Percentiles rank a stretch among this genome's conserved stretches.
phyloP scores from a whole-genome alignment of 2,329 filamentous ascomycete species.

The Ustulina deusta region DNA sequence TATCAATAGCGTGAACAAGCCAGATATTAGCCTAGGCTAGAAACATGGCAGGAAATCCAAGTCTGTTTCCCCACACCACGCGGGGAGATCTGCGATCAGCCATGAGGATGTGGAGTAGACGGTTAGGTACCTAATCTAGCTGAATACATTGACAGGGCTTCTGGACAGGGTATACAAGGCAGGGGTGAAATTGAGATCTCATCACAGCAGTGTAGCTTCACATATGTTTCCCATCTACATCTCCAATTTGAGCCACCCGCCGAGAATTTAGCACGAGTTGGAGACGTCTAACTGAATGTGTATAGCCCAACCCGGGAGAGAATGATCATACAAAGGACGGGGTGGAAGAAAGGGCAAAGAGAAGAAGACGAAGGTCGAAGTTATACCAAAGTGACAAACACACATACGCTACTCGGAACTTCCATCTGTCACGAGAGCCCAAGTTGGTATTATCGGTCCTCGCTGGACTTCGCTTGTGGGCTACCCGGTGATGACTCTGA shows the following conservation, averaged over 20 bases:
- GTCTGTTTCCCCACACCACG: neutral
- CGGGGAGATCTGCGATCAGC: conserved; percentile 5
- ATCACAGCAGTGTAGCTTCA: conserved; percentile 10
- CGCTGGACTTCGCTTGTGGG: neutral
- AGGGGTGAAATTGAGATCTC: neutral
- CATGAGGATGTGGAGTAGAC: neutral
- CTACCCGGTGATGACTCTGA: conserved; percentile 43
- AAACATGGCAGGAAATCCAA: neutral
- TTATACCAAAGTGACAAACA: conserved; percentile 2
- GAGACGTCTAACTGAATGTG: neutral
- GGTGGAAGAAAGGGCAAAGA: conserved; percentile 8
- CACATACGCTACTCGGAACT: neutral
- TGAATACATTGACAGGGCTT: neutral
- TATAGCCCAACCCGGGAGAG: conserved; percentile 6
- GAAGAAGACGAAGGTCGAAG: conserved; percentile 16
- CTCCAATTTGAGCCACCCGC: too few species aligned
- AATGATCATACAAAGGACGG: conserved; percentile 13
- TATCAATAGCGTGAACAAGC: neutral
- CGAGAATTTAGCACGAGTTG: neutral
- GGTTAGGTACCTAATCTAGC: neutral
- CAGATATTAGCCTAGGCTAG: neutral
- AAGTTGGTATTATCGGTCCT: neutral
- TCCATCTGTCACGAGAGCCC: neutral
- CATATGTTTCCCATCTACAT: neutral
- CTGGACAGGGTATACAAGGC: neutral